Base-by-base conservation (phyloP, 169 alveolate species). In the Besnoitia besnoiti region DNA sequence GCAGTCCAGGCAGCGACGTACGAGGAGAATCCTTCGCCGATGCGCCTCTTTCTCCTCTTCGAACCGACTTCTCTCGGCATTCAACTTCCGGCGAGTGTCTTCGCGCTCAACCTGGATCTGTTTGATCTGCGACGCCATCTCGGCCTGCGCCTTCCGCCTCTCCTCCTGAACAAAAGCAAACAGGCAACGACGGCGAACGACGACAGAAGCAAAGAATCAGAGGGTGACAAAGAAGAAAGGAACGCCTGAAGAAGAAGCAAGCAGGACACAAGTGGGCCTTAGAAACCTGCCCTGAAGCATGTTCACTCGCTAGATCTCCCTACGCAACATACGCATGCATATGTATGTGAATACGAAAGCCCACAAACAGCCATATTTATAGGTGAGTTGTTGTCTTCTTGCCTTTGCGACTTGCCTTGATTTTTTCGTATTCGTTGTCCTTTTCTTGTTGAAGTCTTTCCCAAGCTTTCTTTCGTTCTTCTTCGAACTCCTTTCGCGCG, bases 21-120 rank as follows among this genome's bases (percentile, higher is more conserved):
- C 94, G 49, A 93, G 67, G 42, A 49, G 44, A 35, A 35, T 76
- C 61, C 75, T 91, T 37, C 95, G 42, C 37, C 80, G 51, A 47
- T 33, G 82, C 50, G 39, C 59, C 42, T 93, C 98, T 85, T 93
- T 95, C 85, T 97, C 98, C 67, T 96, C 96, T 42, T 96, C 96
- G 49, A 97, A 93, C 90, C 95, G 77, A 84, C 91, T 80, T 59
- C 97, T 91, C 85, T 96, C 98, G 85, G 96, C 98, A 35, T 94
- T 97, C 47, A 96, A 92, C 75, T 98, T 93, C 55, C 96, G 89
- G 39, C 97, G 93, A 49, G 98, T 94, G 90, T 96, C 98, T 88
- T 96, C 98, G 49, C 98, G 85, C 93, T 97, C 98, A 44, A 96
- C 94, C 91, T 97, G 97, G 27, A 97, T 94, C 88, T 97, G 98